phyloP scores from a whole-genome alignment of 2,329 filamentous ascomycete genomes.

The Arthrocladium fulminans region DNA sequence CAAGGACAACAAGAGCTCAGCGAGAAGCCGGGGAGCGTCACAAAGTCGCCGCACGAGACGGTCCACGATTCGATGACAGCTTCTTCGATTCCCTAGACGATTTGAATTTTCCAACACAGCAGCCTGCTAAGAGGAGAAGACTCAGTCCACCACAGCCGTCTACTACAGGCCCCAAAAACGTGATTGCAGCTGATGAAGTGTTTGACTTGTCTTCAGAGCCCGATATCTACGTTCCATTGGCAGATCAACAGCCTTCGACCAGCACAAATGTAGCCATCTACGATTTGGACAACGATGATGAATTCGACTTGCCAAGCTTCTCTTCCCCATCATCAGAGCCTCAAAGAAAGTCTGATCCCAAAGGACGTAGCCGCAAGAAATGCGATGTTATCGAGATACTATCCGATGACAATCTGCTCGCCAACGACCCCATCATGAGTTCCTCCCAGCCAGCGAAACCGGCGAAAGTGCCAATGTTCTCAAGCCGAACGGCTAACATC shows the following conservation, averaged over 20 bases:
- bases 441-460: constrained; percentile 10
- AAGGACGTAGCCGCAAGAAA: not conserved
- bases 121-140: constrained; percentile 27
- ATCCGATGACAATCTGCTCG: constrained; percentile 28
- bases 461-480: constrained; percentile 25
- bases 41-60: not conserved
- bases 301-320: constrained; percentile 35
- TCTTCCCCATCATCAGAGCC: constrained; percentile 32
- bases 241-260: not conserved
- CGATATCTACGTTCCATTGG: not conserved
- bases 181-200: not conserved
- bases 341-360: constrained; percentile 11
- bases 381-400: constrained; percentile 28
- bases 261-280: constrained; percentile 15
- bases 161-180: not conserved
- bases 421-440: constrained; percentile 19
- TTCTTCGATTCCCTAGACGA: constrained; percentile 25
- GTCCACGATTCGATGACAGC: constrained; percentile 21
- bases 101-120: constrained; percentile 13
- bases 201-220: constrained; percentile 18
- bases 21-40: not conserved
- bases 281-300: constrained; percentile 13
- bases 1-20: not conserved
- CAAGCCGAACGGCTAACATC: constrained; percentile 33
- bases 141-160: constrained; percentile 16